phyloP scores from a whole-genome alignment of 345 rosid species.

The Acer campestre region DNA sequence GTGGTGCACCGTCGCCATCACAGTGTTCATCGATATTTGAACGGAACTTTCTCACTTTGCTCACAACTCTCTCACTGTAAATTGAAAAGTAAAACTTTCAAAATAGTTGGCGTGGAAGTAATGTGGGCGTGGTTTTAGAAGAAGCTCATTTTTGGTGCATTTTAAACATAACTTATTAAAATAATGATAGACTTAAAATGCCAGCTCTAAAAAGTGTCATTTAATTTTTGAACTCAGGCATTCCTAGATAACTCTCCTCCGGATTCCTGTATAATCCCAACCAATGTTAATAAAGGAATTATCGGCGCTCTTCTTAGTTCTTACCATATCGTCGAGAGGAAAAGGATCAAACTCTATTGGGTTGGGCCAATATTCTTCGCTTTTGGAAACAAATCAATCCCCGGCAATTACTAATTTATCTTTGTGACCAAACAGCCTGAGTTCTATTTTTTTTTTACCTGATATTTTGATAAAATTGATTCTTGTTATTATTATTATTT shows the following conservation, averaged over 20 bases:
- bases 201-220: too few species aligned
- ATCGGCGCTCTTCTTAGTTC: constrained; percentile 32
- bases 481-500: too few species aligned
- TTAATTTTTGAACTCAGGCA: not conserved
- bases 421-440: not conserved
- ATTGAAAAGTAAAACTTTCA: too few species aligned
- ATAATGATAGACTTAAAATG: too few species aligned
- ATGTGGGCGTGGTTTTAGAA: too few species aligned
- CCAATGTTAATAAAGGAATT: constrained; percentile 34
- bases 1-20: too few species aligned
- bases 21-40: too few species aligned
- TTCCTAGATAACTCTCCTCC: constrained; percentile 40
- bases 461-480: not conserved
- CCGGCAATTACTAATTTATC: constrained; percentile 1
- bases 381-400: not conserved
- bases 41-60: too few species aligned
- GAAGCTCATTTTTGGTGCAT: too few species aligned
- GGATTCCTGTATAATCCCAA: constrained; percentile 27
- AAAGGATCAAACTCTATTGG: constrained; percentile 29
- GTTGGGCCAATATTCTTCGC: constrained; percentile 29
- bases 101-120: too few species aligned
- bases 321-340: constrained; percentile 22
- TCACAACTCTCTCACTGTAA: too few species aligned
- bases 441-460: not conserved
- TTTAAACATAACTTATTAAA: too few species aligned